Evolutionary conservation across 805 yeast genomes (phyloP), one percentile per base, ranked within the genome.

Genomic region (Saturnispora ahearnii): DNA sequence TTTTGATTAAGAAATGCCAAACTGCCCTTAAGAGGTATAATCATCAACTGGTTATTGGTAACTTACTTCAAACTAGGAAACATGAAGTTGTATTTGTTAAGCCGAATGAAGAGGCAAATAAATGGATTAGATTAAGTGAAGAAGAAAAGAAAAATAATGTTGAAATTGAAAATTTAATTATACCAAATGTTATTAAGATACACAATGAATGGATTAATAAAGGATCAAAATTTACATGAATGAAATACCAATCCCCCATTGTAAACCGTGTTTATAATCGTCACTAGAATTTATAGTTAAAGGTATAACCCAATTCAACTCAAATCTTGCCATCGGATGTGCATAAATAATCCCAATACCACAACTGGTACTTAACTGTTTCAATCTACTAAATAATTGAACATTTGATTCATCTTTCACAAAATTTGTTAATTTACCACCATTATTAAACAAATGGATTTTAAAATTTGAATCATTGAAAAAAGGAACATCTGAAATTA

Each of bases 21-120:
- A 80, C 76, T 51, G 97, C 99, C 0, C 73, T 93, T 52, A 78
- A 78, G 28, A 74, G 96, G 52, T 93, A 93, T 65, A 84, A 81
- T 53, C 99, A 93, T 66, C 97, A 91, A 65, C 69, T 93, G 48
- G 99, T 93, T 11, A 89, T 93, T 63, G 99, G 99, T 3, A 93
- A 93, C 61, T 68, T 93, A 55, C 70, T 93, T 54, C 96, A 90
- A 62, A 84, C 95, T 0, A 79, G 99, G 61, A 91, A 89, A 65
- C 71, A 72, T 50, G 90, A 89, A 62, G 96, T 93, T 37, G 89
- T 87, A 2, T 87, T 93, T 63, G 96, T 93, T 3, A 76, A 77
- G 2, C 72, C 72, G 1, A 73, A 73, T 4, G 64, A 62, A 7
- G 64, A 65, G 3, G 53, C 60, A 18, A 36, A 36, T 15, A 22